These are phyloP conservation scores for Casuarina glauca DNA, from an alignment of 306 rosid genomes.

Conservation along the genomic window DNA sequence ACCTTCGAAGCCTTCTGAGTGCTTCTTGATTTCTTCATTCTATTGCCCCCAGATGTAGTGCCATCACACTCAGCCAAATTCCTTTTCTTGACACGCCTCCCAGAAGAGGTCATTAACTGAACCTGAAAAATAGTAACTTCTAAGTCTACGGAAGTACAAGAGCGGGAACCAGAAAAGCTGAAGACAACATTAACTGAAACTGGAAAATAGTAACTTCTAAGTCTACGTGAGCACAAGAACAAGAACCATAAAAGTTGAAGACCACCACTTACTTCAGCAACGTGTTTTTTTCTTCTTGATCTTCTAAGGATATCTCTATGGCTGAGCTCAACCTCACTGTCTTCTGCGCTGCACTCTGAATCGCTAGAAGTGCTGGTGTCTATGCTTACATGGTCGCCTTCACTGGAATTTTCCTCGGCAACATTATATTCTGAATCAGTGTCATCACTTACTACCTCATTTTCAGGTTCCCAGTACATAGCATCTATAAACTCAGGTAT, in stretches of 20 bases:
- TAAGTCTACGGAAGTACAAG: constrained; percentile 27
- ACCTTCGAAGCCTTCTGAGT: constrained; percentile 44
- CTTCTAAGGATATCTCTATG: constrained; percentile 64
- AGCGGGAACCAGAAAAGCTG: constrained; percentile 21
- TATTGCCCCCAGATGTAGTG: constrained; percentile 44
- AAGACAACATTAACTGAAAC: constrained; percentile 37
- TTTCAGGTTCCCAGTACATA: constrained; percentile 79
- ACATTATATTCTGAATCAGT: constrained; percentile 79
- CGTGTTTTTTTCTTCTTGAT: constrained; percentile 72
- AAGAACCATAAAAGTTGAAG: constrained; percentile 21
- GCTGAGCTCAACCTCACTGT: constrained; percentile 36
- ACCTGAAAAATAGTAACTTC: constrained; percentile 42
- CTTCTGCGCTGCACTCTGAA: constrained; percentile 58
- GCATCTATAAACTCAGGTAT: constrained; percentile 77
- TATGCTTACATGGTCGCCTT: constrained; percentile 60
- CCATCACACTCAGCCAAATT: constrained; percentile 60
- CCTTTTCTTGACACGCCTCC: constrained; percentile 78
- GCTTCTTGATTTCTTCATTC: constrained; percentile 49
- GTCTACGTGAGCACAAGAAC: constrained; percentile 30
- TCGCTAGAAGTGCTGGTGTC: constrained; percentile 57
- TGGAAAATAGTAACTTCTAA: constrained; percentile 31
- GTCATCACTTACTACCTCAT: constrained; percentile 66
- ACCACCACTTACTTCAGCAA: constrained; percentile 39
- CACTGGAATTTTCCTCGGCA: constrained; percentile 68
- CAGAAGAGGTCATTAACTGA: constrained; percentile 50